Base-by-base conservation (phyloP, 2,329 filamentous ascomycete species). In the Alternaria solani region DNA sequence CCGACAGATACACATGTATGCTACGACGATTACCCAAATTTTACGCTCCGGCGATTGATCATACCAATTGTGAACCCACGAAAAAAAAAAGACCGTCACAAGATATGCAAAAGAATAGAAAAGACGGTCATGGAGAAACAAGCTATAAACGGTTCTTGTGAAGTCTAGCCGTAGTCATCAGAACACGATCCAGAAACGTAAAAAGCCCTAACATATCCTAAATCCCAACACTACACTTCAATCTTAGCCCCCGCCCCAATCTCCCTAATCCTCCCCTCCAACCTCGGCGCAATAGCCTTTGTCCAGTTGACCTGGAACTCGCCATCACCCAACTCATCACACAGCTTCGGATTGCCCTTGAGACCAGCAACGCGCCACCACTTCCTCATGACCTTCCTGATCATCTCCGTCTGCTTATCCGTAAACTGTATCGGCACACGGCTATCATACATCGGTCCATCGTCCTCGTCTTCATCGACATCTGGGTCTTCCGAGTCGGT, bases 361-460 rank as follows among this genome's bases (percentile, higher is more conserved):
- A 96, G 80, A 0, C 88, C 88, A 0, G 90, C 88, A 60, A 88
- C 79, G 23, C 86, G 83, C 71, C 89, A 90, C 93, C 93, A 96
- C 69, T 91, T 91, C 20, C 83, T 80, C 72, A 89, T 88, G 12
- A 89, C 90, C 66, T 87, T 88, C 25, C 90, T 85, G 80, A 91
- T 88, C 18, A 94, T 79, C 42, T 86, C 80, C 58, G 91, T 79
- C 64, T 87, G 79, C 28, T 72, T 67, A 48, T 74, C 57, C 8
- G 60, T 70, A 43, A 69, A 71, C 11, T 38, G 61, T 36, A 66
- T 76, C 67, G 87, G 85, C n/a, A 86, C 78, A 42, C 76, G 75
- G 4, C 81, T 78, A 0, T 76, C 74, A 2, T 81, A 79, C 28
- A 83, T 79, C 0, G 71, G 66, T 0, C 71, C 71, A 14, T 75